phyloP scores from a whole-genome alignment of 2,329 filamentous ascomycete genomes.

The Akanthomyces uredinophilus region DNA sequence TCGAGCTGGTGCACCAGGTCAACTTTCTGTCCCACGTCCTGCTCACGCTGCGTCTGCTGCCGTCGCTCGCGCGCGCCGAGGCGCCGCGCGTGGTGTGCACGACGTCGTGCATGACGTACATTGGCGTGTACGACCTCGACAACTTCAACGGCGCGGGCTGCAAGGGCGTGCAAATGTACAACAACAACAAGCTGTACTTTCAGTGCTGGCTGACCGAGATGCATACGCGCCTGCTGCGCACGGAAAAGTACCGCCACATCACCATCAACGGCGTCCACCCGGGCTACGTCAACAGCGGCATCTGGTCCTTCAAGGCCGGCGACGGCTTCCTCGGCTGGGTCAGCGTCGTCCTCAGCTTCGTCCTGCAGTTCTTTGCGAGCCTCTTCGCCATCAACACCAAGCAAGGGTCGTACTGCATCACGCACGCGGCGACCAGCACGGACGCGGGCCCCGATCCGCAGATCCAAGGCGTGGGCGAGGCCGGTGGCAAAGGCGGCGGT shows the following conservation, averaged over 20 bases:
- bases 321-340: constrained; percentile 9
- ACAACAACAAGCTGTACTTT: constrained; percentile 30
- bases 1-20: constrained; percentile 28
- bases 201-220: constrained; percentile 29
- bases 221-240: constrained; percentile 21
- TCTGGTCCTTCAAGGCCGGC: constrained; percentile 22
- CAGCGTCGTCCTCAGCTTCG: neutral
- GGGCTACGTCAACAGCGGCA: constrained; percentile 26
- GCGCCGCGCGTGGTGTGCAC: constrained; percentile 27
- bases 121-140: constrained; percentile 22
- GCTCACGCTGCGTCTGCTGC: constrained; percentile 25
- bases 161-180: constrained; percentile 19
- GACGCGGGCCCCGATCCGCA: constrained; percentile 11
- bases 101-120: constrained; percentile 26
- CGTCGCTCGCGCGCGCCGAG: constrained; percentile 21
- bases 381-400: constrained; percentile 9
- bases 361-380: constrained; percentile 8
- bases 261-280: constrained; percentile 28
- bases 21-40: constrained; percentile 29
- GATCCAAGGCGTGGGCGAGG: constrained; percentile 10
- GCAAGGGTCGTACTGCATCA: constrained; percentile 16
- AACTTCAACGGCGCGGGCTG: constrained; percentile 23
- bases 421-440: constrained; percentile 9
- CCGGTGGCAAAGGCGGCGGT: constrained; percentile 11
- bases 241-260: constrained; percentile 23